These are phyloP conservation scores for Exophiala alcalophila DNA, from an alignment of 2,329 filamentous ascomycete genomes.

Conservation along the genomic window DNA sequence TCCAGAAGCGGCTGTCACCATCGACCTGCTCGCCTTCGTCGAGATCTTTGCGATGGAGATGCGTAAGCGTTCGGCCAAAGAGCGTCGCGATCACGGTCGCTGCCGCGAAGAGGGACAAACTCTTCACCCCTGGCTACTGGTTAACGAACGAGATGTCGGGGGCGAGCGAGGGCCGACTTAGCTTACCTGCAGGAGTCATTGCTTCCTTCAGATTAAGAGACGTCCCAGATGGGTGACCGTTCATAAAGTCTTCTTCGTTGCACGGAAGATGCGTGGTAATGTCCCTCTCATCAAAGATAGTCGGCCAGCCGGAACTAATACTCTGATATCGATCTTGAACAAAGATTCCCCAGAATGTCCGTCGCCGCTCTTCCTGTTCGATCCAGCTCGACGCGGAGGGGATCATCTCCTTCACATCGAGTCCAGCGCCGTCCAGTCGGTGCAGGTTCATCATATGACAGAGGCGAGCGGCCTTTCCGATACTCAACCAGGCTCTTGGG, in stretches of 20 bases:
- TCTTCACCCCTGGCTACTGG: slow-evolving; percentile 3
- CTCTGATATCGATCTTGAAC: slow-evolving; percentile 33
- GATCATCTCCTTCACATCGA: slow-evolving; percentile 8
- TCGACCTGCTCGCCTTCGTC: background rate
- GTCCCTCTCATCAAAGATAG: slow-evolving; percentile 9
- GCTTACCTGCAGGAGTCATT: slow-evolving; percentile 6
- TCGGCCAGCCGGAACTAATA: slow-evolving; percentile 7
- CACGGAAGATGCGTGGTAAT: slow-evolving; percentile 1
- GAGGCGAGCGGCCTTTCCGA: slow-evolving; percentile 3
- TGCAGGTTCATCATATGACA: slow-evolving; percentile 13
- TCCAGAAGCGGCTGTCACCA: slow-evolving; percentile 3
- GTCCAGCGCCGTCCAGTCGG: slow-evolving; percentile 4
- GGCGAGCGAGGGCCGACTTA: too few species aligned
- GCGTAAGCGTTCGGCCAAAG: slow-evolving; percentile 4
- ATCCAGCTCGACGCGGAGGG: slow-evolving; percentile 31
- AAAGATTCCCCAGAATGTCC: slow-evolving; percentile 41
- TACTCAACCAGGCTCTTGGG: slow-evolving; percentile 8
- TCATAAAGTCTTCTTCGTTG: slow-evolving; percentile 5
- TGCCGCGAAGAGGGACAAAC: slow-evolving; percentile 5
- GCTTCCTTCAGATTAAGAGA: slow-evolving; percentile 1
- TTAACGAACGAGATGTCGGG: too few species aligned
- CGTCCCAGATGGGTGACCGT: background rate
- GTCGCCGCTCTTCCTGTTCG: slow-evolving; percentile 37
- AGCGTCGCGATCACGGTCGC: slow-evolving; percentile 3
- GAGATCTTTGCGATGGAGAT: slow-evolving; percentile 5